A percentile compares a stretch with the other conserved stretches of the same genome.
Conservation (phyloP, 2,329 filamentous ascomycete species). For the Aaosphaeria arxii region DNA sequence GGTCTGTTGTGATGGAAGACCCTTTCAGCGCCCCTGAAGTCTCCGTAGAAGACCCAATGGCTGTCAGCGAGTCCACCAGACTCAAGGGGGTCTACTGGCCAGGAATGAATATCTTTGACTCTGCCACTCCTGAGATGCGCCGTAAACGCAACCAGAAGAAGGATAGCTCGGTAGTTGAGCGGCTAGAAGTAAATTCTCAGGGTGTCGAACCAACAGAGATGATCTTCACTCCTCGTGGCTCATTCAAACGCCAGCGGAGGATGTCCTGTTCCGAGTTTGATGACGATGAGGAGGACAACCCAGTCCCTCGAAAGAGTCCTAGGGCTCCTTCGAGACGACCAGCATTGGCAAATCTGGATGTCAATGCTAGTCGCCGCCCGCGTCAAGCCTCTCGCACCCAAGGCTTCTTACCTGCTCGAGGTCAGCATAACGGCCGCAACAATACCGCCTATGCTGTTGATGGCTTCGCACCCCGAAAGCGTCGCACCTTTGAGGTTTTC, state of each 20-base stretch:
- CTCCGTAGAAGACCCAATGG: conserved; percentile 19
- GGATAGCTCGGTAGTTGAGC: conserved; percentile 65
- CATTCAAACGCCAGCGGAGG: conserved; percentile 40
- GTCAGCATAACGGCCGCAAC: conserved; percentile 28
- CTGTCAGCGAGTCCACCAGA: conserved; percentile 42
- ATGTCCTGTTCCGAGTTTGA: conserved; percentile 46
- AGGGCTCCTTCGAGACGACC: conserved; percentile 20
- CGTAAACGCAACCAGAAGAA: conserved; percentile 77
- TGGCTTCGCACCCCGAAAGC: conserved; percentile 29
- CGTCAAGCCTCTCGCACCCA: conserved; percentile 22
- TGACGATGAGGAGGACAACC: conserved; percentile 34
- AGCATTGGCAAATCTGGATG: conserved; percentile 29
- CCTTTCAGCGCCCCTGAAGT: conserved; percentile 11
- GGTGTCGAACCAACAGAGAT: conserved; percentile 63
- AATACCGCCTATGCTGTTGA: conserved; percentile 25
- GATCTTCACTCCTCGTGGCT: conserved; percentile 53
- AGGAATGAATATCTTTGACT: conserved; percentile 80
- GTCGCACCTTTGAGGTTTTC: conserved; percentile 40
- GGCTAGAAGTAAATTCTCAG: conserved; percentile 63
- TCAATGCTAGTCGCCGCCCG: conserved; percentile 27
- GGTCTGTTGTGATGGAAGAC: conserved; percentile 32
- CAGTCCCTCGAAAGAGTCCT: conserved; percentile 35
- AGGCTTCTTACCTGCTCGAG: conserved; percentile 5
- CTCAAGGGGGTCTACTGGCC: conserved; percentile 74
- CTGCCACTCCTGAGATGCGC: conserved; percentile 70